Evolutionary conservation across 345 rosid species (phyloP).

Genomic region (Anastatica hierochuntica): DNA sequence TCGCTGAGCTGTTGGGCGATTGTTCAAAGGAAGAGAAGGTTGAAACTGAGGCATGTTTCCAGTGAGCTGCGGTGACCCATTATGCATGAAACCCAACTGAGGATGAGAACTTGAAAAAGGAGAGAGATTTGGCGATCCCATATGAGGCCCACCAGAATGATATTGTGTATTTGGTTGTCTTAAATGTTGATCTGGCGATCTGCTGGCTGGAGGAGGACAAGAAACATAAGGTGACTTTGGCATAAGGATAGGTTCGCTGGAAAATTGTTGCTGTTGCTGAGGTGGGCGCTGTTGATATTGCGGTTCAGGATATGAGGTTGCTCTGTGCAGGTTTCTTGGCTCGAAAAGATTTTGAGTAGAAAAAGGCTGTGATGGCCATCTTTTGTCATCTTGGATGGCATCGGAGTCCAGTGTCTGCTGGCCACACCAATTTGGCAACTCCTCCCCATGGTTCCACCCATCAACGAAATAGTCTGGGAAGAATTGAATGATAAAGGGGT

Average conservation of each 20-base stretch:
- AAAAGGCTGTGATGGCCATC: slow-evolving; percentile 67
- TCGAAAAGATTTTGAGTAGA: slow-evolving; percentile 40
- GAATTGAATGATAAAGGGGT: slow-evolving; percentile 5
- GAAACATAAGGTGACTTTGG: slow-evolving; percentile 52
- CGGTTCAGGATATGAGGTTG: slow-evolving; percentile 77
- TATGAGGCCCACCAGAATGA: slow-evolving; percentile 47
- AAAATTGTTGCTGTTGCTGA: slow-evolving; percentile 49
- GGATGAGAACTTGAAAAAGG: not conserved
- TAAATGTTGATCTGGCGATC: slow-evolving; percentile 46
- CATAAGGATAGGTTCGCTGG: slow-evolving; percentile 65
- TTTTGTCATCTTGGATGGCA: slow-evolving; percentile 39
- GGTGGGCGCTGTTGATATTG: slow-evolving; percentile 39
- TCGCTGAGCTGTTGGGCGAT: slow-evolving; percentile 50
- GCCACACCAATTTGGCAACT: slow-evolving; percentile 43
- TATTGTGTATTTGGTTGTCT: slow-evolving; percentile 41
- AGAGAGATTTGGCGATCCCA: slow-evolving; percentile 5
- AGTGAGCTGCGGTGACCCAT: slow-evolving; percentile 20
- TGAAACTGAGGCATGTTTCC: slow-evolving; percentile 43
- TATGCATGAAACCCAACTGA: not conserved
- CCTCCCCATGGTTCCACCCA: slow-evolving; percentile 66
- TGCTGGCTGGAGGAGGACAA: slow-evolving; percentile 45
- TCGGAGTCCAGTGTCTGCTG: slow-evolving; percentile 45
- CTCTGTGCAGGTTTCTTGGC: slow-evolving; percentile 43
- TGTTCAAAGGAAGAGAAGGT: slow-evolving; percentile 43
- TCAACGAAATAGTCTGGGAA: slow-evolving; percentile 59